Evolutionary conservation across 23 red algal species (phyloP), one percentile per base, ranked within the genome.

Genomic region (Gracilariopsis chorda): DNA sequence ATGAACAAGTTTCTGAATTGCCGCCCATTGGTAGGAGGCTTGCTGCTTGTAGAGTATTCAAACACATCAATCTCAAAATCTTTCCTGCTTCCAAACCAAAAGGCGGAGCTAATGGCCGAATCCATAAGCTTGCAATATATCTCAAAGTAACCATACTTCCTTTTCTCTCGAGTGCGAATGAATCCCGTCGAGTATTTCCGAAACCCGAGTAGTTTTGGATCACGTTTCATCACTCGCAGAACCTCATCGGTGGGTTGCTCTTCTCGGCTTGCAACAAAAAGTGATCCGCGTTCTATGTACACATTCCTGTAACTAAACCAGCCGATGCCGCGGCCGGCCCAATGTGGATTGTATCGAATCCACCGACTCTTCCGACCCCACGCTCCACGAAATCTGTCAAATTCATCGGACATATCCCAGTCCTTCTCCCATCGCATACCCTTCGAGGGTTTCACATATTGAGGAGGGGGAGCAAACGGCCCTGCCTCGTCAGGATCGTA

Each of bases 321-420:
- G 7, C 57, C 59, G 21, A 65, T 16, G 4, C 57, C 82, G n/a
- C 82, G 58, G 21, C 82, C 82, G 2, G 41, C 47, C 82, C 82
- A 86, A 68, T 51, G 68, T n/a, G 82, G 47, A 53, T 86, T 60
- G 28, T 68, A 68, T 29, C 57, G 59, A 29, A 35, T 43, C 82
- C 82, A 86, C 17, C 82, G 4, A 0, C 63, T 41, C 16, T 62
- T 60, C 27, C 82, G 59, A 25, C 59, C 30, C 82, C 82, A 86
- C 4, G 82, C 30, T 28, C 63, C 62, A 23, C 47, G 59, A 51
- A 65, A 37, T 39, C 36, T 45, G 59, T 86, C 82, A 39, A 86
- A 86, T 35, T 86, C 82, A 86, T 86, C 82, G 27, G 82, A 86
- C 82, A 86, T 86, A 30, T 86, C 82, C 82, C 82, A 86, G 44